Conservation (phyloP, 2,329 filamentous ascomycete species). For the Scopulariopsis brevicaulis region DNA sequence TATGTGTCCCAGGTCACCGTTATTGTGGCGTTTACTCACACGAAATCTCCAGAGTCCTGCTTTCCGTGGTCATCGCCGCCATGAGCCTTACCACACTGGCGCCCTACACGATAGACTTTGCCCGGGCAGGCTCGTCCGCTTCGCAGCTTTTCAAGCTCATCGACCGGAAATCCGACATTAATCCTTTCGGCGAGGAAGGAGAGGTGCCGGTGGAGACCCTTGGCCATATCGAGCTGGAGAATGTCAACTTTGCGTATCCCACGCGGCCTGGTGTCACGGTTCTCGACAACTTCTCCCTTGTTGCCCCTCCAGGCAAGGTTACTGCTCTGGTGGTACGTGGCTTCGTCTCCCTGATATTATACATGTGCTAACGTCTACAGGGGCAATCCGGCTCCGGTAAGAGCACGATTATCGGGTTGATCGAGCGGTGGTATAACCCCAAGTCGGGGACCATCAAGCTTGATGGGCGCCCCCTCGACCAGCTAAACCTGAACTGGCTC, state of each 20-base stretch:
- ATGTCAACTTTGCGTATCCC: conserved; percentile 44
- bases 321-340: conserved; percentile 42
- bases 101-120: conserved; percentile 31
- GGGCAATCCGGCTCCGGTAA: conserved; percentile 53
- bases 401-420: conserved; percentile 42
- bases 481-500: conserved; percentile 39
- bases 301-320: conserved; percentile 30
- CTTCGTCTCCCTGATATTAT: neutral
- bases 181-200: conserved; percentile 28
- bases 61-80: conserved; percentile 33
- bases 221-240: conserved; percentile 33
- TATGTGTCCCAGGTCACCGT: conserved; percentile 12
- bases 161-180: conserved; percentile 29
- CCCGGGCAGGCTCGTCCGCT: conserved; percentile 33
- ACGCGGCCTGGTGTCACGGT: conserved; percentile 38
- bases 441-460: conserved; percentile 30
- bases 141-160: conserved; percentile 34
- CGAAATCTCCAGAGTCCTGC: conserved; percentile 24
- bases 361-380: neutral
- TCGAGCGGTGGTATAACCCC: conserved; percentile 49
- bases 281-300: conserved; percentile 27
- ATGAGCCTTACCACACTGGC: conserved; percentile 33
- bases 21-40: neutral
- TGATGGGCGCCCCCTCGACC: conserved; percentile 27
- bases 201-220: conserved; percentile 11